Base-by-base conservation (phyloP, 495 filamentous ascomycete genomes). In the Penicillium crystallinum region DNA sequence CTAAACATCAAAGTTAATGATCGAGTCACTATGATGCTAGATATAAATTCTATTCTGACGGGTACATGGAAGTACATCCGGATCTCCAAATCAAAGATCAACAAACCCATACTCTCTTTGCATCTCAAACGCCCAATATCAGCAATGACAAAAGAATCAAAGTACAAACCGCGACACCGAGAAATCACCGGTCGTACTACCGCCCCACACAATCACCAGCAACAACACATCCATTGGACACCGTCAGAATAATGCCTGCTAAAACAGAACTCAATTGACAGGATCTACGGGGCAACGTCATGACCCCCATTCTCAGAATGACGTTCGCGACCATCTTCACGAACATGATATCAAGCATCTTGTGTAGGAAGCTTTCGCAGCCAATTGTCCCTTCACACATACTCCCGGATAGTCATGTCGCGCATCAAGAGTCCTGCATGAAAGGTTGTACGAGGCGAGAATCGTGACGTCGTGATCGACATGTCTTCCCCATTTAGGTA, bases 401-500 rank as follows among this genome's bases (percentile, higher is more conserved):
- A n/a, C n/a, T n/a, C n/a, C n/a, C n/a, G n/a, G 23, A 27, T 27
- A 27, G n/a, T 27, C 23, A 27, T 27, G 3, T 27, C 7, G 23
- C 23, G 23, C 23, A 27, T 27, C 23, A 27, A 7, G 4, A 46
- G 6, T 9, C 8, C 29, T 6, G 31, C 21, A 46, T 4, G 17
- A 10, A 33, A 29, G 21, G 34, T 11, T 37, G 9, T 29, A 18
- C 4, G 12, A 25, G 4, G 34, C 19, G 15, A 35, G 15, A 43
- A 8, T 1, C 8, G 44, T 59, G 57, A 59, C 49, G 57, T 56
- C 40, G 45, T 49, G 57, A 59, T 59, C 57, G 57, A 21, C 53
- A 23, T 4, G n/a, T 46, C 52, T 35, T 49, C 49, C 31, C 17
- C 22, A 27, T 3, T 7, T 27, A 27, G 23, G 3, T 27, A 27